Evolutionary conservation across 441 rosid species (phyloP), one percentile per base, ranked within the genome.

Genomic region (Geranium incanum): DNA sequence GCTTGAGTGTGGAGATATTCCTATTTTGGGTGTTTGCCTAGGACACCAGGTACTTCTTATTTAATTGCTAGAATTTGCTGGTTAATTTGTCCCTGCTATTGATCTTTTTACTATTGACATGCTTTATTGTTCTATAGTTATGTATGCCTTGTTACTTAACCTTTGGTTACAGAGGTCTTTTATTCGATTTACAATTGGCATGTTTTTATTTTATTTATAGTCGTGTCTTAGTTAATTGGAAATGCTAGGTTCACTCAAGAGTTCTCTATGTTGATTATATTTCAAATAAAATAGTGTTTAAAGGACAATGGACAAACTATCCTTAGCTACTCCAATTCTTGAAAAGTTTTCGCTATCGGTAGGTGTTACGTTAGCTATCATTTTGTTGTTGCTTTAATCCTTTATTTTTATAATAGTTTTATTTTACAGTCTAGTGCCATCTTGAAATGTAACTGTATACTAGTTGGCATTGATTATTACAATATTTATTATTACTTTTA

Each of bases 1-100:
- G 82, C 84, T 79, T 52, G 89, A 92, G 79, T 92, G 97, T 82
- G 73, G 82, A 79, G 93, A 92, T 81, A 85, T 95, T 73, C 99
- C 97, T 71, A 86, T 92, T 84, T 81, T 95, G 74, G 99, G 97
- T 6, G 86, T 92, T 82, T 95, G 99, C 75, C 94, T 95, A 67
- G 99, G 99, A 60, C 97, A 95, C 84, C 97, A 92, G 97, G 97
- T 95, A 84, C 48, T 69, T 64, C 19, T 3, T 41, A 37, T 15
- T 3, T 6, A 16, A 57, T 11, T 36, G 38, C 68, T 63, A 11
- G 16, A 3, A 6, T 38, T 39, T 16, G 13, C 9, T 12, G 36
- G 45, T 38, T 43, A 63, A 28, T 48, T 63, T 74, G 1, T 36
- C 23, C 21, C 9, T n/a, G 16, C 72, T 48, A 69, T 50, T 71